Percentiles rank a stretch among this genome's conserved stretches.
Conservation (phyloP, 306 rosid genomes). For the Vicia sativa region DNA sequence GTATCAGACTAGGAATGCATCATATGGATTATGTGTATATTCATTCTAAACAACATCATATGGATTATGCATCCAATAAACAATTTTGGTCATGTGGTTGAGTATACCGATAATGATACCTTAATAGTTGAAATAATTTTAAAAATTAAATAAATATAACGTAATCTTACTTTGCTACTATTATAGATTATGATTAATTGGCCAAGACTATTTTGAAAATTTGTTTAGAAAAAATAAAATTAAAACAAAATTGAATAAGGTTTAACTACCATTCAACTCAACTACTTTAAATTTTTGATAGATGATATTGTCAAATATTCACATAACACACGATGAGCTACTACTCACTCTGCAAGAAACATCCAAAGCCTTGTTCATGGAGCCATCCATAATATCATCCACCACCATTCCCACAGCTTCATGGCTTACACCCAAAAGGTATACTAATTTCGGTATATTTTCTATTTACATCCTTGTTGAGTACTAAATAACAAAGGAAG, state of each 20-base stretch:
- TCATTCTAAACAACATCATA: background rate
- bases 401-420: slow-evolving; percentile 54
- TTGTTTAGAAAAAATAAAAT: background rate
- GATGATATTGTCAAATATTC: no score
- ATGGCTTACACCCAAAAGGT: slow-evolving; percentile 89
- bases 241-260: background rate
- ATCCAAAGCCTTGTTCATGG: slow-evolving; percentile 23
- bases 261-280: background rate
- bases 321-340: no score
- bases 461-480: background rate
- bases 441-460: background rate
- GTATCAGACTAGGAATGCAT: background rate
- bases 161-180: no score
- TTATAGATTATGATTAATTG: no score
- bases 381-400: slow-evolving; percentile 37
- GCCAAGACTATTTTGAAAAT: no score
- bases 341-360: no score
- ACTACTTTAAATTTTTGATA: background rate
- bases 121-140: no score
- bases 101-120: no score
- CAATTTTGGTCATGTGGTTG: no score
- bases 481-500: slow-evolving; percentile 15
- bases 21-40: no score
- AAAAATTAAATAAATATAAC: no score
- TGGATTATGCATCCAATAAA: no score